Evolutionary conservation across 805 yeast species (phyloP).

Genomic region (Yamadazyma ubonensis): DNA sequence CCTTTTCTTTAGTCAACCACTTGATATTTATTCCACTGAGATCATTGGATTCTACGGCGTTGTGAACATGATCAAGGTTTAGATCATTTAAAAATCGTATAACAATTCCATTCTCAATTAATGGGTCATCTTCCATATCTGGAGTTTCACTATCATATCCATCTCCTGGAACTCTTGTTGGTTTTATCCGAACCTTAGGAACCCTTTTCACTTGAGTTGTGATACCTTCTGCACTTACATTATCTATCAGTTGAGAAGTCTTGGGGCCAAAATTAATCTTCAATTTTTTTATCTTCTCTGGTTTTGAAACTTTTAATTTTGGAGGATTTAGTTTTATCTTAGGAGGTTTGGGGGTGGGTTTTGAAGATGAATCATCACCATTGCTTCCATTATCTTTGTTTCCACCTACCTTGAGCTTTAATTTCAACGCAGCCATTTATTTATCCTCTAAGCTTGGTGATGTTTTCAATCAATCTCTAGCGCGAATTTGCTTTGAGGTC

Average conservation of each 20-base stretch:
- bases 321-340: constrained; percentile 24
- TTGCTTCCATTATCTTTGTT: background rate
- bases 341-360: constrained; percentile 4
- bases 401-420: constrained; percentile 21
- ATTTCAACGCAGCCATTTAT: constrained; percentile 15
- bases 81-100: constrained; percentile 70
- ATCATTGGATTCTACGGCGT: constrained; percentile 77
- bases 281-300: constrained; percentile 25
- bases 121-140: constrained; percentile 91
- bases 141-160: constrained; percentile 98
- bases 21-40: constrained; percentile 68
- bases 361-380: background rate
- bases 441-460: background rate
- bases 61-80: constrained; percentile 68
- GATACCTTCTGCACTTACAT: constrained; percentile 7
- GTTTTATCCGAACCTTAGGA: constrained; percentile 53
- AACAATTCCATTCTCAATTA: constrained; percentile 82
- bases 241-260: constrained; percentile 8
- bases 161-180: constrained; percentile 79
- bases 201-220: constrained; percentile 19
- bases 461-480: background rate
- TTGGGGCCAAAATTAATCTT: constrained; percentile 18
- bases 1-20: constrained; percentile 81
- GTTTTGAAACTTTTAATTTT: constrained; percentile 10
- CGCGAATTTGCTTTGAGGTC: background rate